phyloP scores from a whole-genome alignment of 2,329 filamentous ascomycete genomes.

The Coccinonectria pachysandricola region DNA sequence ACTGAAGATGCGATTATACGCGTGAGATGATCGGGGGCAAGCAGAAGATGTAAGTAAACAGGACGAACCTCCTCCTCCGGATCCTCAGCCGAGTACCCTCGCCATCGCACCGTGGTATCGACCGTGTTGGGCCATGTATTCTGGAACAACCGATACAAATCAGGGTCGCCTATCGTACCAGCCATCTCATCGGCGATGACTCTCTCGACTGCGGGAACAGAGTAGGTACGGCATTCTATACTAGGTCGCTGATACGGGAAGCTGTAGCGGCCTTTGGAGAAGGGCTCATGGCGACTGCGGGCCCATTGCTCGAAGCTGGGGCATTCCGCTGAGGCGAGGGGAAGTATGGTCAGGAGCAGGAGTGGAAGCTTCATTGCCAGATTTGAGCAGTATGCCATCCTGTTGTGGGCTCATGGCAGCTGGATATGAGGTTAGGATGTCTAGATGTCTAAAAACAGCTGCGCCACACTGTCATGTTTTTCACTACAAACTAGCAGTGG shows the following conservation, averaged over 20 bases:
- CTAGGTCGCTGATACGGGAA: constrained; percentile 75
- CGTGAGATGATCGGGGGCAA: too few relatives aligned
- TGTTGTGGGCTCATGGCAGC: too few relatives aligned
- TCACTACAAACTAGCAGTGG: too few relatives aligned
- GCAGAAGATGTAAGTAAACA: too few relatives aligned
- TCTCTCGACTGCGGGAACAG: constrained; percentile 64
- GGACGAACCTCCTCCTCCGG: constrained; percentile 45
- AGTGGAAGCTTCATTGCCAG: constrained; percentile 1
- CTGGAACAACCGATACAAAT: constrained; percentile 59
- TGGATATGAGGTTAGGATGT: too few relatives aligned
- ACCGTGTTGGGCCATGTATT: constrained; percentile 68
- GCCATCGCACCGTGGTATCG: constrained; percentile 63
- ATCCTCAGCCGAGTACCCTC: constrained; percentile 46
- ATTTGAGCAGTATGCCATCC: too few relatives aligned
- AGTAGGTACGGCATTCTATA: constrained; percentile 69
- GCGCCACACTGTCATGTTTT: too few relatives aligned
- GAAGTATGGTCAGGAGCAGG: constrained; percentile 7
- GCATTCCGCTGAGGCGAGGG: constrained; percentile 19
- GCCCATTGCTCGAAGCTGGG: constrained; percentile 27
- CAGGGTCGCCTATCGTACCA: constrained; percentile 61
- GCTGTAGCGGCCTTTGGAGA: constrained; percentile 63
- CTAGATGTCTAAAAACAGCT: too few relatives aligned
- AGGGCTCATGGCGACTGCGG: constrained; percentile 48
- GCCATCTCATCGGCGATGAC: constrained; percentile 59
- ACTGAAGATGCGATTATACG: too few relatives aligned